Percentiles rank a stretch among this genome's conserved stretches.
Evolutionary conservation across 2,329 filamentous ascomycete genomes (phyloP).

Genomic region (Bipolaris sorokiniana): DNA sequence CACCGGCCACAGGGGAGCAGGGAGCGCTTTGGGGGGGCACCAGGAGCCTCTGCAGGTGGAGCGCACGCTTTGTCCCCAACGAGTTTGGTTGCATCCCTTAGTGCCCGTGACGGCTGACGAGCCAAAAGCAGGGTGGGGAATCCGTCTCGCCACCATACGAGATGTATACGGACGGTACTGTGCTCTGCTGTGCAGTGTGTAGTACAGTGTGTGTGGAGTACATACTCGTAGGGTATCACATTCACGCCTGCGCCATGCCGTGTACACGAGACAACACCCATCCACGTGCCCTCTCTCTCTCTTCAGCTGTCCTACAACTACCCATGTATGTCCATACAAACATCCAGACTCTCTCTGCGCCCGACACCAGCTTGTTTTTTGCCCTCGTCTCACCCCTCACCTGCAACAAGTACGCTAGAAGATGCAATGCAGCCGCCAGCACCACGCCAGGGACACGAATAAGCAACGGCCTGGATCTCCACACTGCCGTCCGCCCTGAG

Average conservation of each 20-base stretch:
- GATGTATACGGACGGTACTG: too few species aligned
- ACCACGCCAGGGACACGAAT: slow-evolving; percentile 14
- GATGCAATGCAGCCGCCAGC: slow-evolving; percentile 19
- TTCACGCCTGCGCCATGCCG: too few species aligned
- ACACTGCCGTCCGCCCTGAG: slow-evolving; percentile 5
- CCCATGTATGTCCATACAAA: neutral
- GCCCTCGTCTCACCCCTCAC: neutral
- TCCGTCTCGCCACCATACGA: slow-evolving; percentile 13
- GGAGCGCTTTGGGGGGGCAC: slow-evolving; percentile 26
- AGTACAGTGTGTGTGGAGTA: too few species aligned
- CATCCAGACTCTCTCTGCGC: too few species aligned
- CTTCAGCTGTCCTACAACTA: neutral
- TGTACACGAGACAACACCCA: neutral
- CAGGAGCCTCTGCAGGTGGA: slow-evolving; percentile 27
- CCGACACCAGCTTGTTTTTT: neutral
- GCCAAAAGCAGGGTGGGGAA: slow-evolving; percentile 26
- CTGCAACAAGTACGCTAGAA: slow-evolving; percentile 5
- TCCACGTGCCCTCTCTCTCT: neutral
- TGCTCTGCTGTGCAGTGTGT: too few species aligned
- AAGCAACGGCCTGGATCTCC: slow-evolving; percentile 8
- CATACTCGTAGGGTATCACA: too few species aligned
- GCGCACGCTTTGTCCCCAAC: slow-evolving; percentile 20
- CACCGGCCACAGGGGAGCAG: slow-evolving; percentile 27
- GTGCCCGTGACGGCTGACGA: slow-evolving; percentile 29
- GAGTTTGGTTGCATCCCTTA: slow-evolving; percentile 19